Evolutionary conservation across 2,329 filamentous ascomycete genomes (phyloP).

Genomic region (Trichoderma harzianum): DNA sequence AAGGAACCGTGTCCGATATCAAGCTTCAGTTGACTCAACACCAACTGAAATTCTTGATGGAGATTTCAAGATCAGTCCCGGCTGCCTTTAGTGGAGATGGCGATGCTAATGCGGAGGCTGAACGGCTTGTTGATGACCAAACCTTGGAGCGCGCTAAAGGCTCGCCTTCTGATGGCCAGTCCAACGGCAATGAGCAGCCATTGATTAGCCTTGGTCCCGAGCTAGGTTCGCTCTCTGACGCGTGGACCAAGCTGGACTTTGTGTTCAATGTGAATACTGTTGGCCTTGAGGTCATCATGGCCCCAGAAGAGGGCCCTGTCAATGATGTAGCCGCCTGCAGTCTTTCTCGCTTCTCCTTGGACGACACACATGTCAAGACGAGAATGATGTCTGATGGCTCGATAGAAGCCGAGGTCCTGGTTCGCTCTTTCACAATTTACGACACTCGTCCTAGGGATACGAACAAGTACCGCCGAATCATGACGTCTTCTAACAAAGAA

Average conservation of each 20-base stretch:
- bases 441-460: constrained; percentile 86
- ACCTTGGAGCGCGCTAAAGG: constrained; percentile 49
- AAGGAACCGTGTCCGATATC: constrained; percentile 88
- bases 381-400: constrained; percentile 90
- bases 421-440: constrained; percentile 90
- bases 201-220: constrained; percentile 64
- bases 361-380: constrained; percentile 87
- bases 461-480: constrained; percentile 97
- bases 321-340: constrained; percentile 74
- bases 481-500: constrained; percentile 92
- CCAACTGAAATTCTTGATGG: constrained; percentile 84
- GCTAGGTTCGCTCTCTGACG: constrained; percentile 62
- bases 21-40: constrained; percentile 87
- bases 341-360: constrained; percentile 88
- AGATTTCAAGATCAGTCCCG: constrained; percentile 83
- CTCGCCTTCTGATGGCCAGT: constrained; percentile 31
- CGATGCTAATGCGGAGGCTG: constrained; percentile 71
- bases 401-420: constrained; percentile 86
- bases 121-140: constrained; percentile 65
- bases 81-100: constrained; percentile 70
- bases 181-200: constrained; percentile 36
- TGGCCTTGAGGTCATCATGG: constrained; percentile 81
- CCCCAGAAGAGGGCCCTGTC: constrained; percentile 72
- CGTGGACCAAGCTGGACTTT: constrained; percentile 91
- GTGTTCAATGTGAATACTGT: constrained; percentile 86